Conservation (phyloP, 2,329 filamentous ascomycete species). For the Dissoconium aciculare region DNA sequence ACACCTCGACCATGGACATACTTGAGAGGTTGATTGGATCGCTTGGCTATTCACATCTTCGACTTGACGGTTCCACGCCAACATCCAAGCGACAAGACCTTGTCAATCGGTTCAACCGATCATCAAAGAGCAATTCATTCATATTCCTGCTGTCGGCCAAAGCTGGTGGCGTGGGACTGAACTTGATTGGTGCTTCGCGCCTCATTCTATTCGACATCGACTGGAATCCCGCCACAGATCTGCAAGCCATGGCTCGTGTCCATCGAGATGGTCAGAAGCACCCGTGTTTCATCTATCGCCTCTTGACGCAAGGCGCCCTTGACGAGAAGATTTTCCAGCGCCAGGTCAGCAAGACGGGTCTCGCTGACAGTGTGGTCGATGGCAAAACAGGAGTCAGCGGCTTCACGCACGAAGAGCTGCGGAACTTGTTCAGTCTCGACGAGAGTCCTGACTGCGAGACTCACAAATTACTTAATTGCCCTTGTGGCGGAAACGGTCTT, state of each 20-base stretch:
- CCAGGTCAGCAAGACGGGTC: conserved; percentile 54
- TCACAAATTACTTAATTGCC: conserved; percentile 50
- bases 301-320: conserved; percentile 52
- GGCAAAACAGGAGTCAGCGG: conserved; percentile 44
- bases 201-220: conserved; percentile 59
- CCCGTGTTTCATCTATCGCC: conserved; percentile 53
- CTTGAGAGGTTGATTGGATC: conserved; percentile 46
- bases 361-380: conserved; percentile 58
- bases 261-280: conserved; percentile 57
- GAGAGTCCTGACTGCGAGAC: conserved; percentile 48
- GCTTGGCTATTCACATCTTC: conserved; percentile 47
- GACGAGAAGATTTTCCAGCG: conserved; percentile 65
- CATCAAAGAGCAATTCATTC: conserved; percentile 41
- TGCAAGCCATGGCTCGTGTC: conserved; percentile 61
- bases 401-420: conserved; percentile 51
- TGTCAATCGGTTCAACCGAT: conserved; percentile 55
- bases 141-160: conserved; percentile 61
- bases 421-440: conserved; percentile 52
- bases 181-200: conserved; percentile 55
- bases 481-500: conserved; percentile 42
- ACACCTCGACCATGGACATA: conserved; percentile 56
- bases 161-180: conserved; percentile 54
- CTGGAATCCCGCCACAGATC: conserved; percentile 61
- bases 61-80: conserved; percentile 54
- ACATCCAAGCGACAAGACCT: conserved; percentile 49